phyloP scores from a whole-genome alignment of 192 early-diverging fungal genomes.

The Endogone sp. region DNA sequence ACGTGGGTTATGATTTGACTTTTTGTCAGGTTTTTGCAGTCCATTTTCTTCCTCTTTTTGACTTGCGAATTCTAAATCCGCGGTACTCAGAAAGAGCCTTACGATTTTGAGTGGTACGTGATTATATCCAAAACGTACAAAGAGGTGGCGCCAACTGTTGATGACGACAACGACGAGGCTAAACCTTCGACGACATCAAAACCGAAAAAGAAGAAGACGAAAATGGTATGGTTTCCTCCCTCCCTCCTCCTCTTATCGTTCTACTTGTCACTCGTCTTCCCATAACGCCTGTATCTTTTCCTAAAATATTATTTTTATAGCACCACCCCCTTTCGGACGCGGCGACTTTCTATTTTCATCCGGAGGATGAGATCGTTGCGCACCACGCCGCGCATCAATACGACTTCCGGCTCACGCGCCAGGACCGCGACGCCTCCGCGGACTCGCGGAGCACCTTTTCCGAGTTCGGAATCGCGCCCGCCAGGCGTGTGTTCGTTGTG shows the following conservation, averaged over 20 bases:
- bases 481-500: slow-evolving; percentile 62
- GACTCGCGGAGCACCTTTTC: slow-evolving; percentile 80
- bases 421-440: slow-evolving; percentile 48
- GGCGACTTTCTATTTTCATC: slow-evolving; percentile 73
- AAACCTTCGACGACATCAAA: slow-evolving; percentile 19
- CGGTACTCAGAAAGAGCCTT: slow-evolving; percentile 70
- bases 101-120: slow-evolving; percentile 79
- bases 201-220: slow-evolving; percentile 41
- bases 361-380: slow-evolving; percentile 90
- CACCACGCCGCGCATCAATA: slow-evolving; percentile 68
- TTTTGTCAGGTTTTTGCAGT: neutral
- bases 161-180: slow-evolving; percentile 50
- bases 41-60: neutral
- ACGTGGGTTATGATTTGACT: too few species aligned
- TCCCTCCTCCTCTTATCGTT: neutral
- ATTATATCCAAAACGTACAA: slow-evolving; percentile 78
- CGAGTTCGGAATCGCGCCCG: slow-evolving; percentile 80
- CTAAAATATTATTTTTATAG: neutral
- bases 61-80: slow-evolving; percentile 4
- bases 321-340: neutral
- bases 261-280: neutral
- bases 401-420: slow-evolving; percentile 79
- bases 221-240: neutral
- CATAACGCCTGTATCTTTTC: neutral
- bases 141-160: slow-evolving; percentile 61